These are phyloP conservation scores for Syncephalis plumigaleata DNA, from an alignment of 371 early-diverging fungal genomes.

Conservation along the genomic window DNA sequence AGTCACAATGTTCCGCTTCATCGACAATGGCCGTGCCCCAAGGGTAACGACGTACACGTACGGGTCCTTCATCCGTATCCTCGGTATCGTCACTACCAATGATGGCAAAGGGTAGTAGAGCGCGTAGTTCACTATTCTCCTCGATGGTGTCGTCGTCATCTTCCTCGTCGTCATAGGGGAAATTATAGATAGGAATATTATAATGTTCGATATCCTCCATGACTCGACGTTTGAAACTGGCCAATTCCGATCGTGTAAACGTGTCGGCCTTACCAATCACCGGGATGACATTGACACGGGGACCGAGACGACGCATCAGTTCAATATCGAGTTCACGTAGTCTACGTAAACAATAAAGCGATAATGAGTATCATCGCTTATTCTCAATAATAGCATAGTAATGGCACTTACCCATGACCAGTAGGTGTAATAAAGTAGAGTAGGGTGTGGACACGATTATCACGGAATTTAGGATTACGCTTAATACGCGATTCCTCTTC, in stretches of 20 bases:
- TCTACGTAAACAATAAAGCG: conserved; percentile 15
- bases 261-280: conserved; percentile 69
- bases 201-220: conserved; percentile 89
- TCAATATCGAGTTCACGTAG: conserved; percentile 95
- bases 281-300: conserved; percentile 89
- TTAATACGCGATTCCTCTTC: conserved; percentile 87
- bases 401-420: conserved; percentile 58
- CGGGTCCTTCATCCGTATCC: conserved; percentile 29
- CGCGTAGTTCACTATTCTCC: conserved; percentile 85
- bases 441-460: conserved; percentile 93
- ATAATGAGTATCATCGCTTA: neutral
- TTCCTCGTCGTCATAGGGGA: conserved; percentile 57
- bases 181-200: conserved; percentile 78
- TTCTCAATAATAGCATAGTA: neutral
- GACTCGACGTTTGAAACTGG: conserved; percentile 70
- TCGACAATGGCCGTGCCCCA: conserved; percentile 58
- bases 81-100: conserved; percentile 93
- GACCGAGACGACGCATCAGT: conserved; percentile 81
- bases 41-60: conserved; percentile 96
- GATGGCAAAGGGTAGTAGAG: conserved; percentile 87
- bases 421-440: conserved; percentile 96
- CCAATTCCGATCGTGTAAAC: conserved; percentile 50
- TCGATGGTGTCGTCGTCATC: conserved; percentile 88
- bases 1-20: conserved; percentile 68
- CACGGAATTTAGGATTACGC: conserved; percentile 92